phyloP scores from a whole-genome alignment of 2,329 filamentous ascomycete species.

The Hypoxylon sp. region DNA sequence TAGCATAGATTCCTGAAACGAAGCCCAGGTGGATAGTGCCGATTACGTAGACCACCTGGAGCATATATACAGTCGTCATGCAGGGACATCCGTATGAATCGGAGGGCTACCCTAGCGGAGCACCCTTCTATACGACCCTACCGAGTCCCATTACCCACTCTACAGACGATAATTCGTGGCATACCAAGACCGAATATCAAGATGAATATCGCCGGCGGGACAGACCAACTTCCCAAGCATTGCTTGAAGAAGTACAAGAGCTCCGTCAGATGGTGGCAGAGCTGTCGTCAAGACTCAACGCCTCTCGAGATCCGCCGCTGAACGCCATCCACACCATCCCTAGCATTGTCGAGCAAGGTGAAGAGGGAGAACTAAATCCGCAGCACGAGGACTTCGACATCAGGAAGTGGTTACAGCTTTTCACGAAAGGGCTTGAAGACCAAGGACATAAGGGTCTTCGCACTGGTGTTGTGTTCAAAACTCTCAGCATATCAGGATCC shows the following conservation, averaged over 20 bases:
- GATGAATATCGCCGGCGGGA: constrained; percentile 17
- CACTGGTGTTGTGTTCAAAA: constrained; percentile 18
- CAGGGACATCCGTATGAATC: constrained; percentile 11
- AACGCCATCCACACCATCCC: constrained; percentile 6
- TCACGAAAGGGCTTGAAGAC: constrained; percentile 21
- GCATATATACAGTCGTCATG: constrained; percentile 6
- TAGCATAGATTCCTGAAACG: background rate
- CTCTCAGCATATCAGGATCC: constrained; percentile 25
- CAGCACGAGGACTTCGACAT: constrained; percentile 19
- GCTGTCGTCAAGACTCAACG: constrained; percentile 16
- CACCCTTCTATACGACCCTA: background rate
- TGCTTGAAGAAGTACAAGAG: constrained; percentile 24
- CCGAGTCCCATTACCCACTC: constrained; percentile 3
- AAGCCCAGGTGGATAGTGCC: background rate
- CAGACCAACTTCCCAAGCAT: constrained; percentile 19
- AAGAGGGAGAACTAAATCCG: constrained; percentile 5
- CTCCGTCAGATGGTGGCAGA: constrained; percentile 26
- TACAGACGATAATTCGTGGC: constrained; percentile 18
- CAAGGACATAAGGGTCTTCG: constrained; percentile 23
- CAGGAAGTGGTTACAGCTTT: constrained; percentile 20
- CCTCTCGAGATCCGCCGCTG: background rate
- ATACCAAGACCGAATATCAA: constrained; percentile 21
- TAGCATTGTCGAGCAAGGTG: constrained; percentile 3
- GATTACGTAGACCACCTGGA: constrained; percentile 5
- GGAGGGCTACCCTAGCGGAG: constrained; percentile 17